Conservation (phyloP, 805 yeast genomes). For the Myxozyma nipponensis region DNA sequence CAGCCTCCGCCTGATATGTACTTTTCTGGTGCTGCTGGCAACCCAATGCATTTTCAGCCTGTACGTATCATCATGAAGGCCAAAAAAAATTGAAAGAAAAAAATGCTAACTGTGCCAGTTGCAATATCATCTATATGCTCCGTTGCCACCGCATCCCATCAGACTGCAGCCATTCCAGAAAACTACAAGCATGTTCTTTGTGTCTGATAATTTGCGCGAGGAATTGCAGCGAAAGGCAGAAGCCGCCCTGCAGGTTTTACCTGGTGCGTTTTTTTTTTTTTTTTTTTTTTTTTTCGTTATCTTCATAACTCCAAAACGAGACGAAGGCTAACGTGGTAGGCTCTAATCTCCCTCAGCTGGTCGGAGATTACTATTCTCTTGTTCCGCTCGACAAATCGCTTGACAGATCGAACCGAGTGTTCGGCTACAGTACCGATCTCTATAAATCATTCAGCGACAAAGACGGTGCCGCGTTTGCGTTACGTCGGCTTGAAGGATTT, state of each 20-base stretch:
- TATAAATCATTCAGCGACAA: constrained; percentile 76
- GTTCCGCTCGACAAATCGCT: constrained; percentile 67
- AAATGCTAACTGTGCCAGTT: constrained; percentile 35
- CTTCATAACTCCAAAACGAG: not conserved
- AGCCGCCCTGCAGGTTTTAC: constrained; percentile 68
- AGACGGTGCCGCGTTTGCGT: constrained; percentile 73
- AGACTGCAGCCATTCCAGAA: constrained; percentile 69
- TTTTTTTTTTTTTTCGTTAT: no score
- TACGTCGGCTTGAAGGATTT: constrained; percentile 67
- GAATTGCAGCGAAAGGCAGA: constrained; percentile 68
- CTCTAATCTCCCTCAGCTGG: constrained; percentile 64
- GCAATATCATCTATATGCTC: constrained; percentile 86
- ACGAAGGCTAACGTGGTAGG: constrained; percentile 33
- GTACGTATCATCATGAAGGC: no score
- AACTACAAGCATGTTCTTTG: constrained; percentile 62
- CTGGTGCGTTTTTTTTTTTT: constrained; percentile 29
- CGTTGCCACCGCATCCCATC: constrained; percentile 69
- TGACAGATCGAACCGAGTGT: constrained; percentile 40
- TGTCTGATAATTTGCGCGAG: constrained; percentile 69
- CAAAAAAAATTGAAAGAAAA: no score
- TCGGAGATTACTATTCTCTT: constrained; percentile 78
- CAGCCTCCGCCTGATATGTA: constrained; percentile 20
- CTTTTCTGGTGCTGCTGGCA: constrained; percentile 33
- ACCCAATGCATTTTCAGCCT: constrained; percentile 28
- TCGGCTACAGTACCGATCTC: constrained; percentile 56